Base-by-base conservation (phyloP, 106 monocot species). In the Platanthera zijinensis region DNA sequence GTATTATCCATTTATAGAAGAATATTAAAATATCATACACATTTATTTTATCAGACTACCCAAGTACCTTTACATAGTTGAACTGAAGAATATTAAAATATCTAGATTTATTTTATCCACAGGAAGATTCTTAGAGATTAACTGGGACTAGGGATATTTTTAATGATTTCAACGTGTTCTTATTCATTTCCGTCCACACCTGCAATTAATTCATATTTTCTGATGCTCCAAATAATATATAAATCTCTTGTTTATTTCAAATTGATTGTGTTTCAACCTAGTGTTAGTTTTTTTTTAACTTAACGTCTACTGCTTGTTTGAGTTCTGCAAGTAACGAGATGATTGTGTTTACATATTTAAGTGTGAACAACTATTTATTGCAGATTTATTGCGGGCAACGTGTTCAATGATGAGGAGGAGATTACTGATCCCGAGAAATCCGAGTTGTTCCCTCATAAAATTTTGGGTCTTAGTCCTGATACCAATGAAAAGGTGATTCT, bases 401-500 rank as follows among this genome's bases (percentile, higher is more conserved):
- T 94, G 45, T 82, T 84, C 72, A 72, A 48, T 75, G 89, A 93
- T 18, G 86, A 92, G 49, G 90, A 87, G 25, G 96, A 89, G 7
- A 21, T 6, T 68, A 53, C 30, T 50, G n/a, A 77, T 62, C 6
- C 81, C 19, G 90, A 86, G 0, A 88, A 91, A 49, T 78, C 51
- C 48, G 87, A 79, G 22, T 83, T 78, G 39, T 89, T 89, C 80
- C 86, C 84, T 69, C 86, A 93, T 45, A 94, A 81, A 79, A 75
- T 94, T 47, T 78, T 97, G 48, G 97, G 97, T n/a, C 51, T 28
- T 51, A 77, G 73, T 70, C 91, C 94, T 61, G 73, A 51, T 78
- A 87, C 91, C 18, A 78, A 82, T 75, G 80, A 88, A 82, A 94
- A 97, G 84, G 97, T 97, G 39, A 49, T 69, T 39, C n/a, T 63